Evolutionary conservation across 2,329 filamentous ascomycete genomes (phyloP).

Genomic region (Colletotrichum chlorophyti): DNA sequence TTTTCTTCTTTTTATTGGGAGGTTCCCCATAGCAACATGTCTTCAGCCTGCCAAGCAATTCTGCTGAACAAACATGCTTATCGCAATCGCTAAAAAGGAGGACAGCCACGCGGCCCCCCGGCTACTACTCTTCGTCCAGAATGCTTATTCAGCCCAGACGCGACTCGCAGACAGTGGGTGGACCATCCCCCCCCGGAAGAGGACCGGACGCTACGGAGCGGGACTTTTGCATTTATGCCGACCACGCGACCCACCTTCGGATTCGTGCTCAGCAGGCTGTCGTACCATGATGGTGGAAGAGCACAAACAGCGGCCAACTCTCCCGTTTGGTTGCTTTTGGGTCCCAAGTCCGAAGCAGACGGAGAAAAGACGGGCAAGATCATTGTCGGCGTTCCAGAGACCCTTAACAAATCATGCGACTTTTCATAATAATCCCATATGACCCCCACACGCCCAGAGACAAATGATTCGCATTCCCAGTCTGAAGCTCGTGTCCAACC

Average conservation of each 20-base stretch:
- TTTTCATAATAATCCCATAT: neutral
- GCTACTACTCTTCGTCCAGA: neutral
- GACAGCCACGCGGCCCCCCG: neutral
- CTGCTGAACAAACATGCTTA: neutral
- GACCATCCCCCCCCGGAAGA: neutral
- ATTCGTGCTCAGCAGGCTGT: too few species aligned
- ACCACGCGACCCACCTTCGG: neutral
- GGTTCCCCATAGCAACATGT: neutral
- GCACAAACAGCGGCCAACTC: too few species aligned
- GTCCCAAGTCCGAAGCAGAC: neutral
- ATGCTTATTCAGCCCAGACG: neutral
- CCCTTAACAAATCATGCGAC: slow-evolving; percentile 1
- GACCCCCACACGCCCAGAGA: too few species aligned
- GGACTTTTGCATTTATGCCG: slow-evolving; percentile 8
- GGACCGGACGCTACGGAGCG: slow-evolving; percentile 26
- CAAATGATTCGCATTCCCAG: neutral
- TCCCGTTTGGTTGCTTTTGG: slow-evolving; percentile 4
- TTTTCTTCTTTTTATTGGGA: too few species aligned
- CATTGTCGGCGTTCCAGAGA: too few species aligned
- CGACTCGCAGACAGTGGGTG: too few species aligned
- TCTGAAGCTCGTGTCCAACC: neutral
- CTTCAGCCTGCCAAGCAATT: neutral
- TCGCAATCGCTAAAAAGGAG: neutral
- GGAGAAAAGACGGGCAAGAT: too few species aligned
- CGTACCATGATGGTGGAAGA: too few species aligned